Evolutionary conservation across 1,284 basidiomycete genomes (phyloP), one percentile per base, ranked within the genome.

Genomic region (Anthracocystis walkeri): DNA sequence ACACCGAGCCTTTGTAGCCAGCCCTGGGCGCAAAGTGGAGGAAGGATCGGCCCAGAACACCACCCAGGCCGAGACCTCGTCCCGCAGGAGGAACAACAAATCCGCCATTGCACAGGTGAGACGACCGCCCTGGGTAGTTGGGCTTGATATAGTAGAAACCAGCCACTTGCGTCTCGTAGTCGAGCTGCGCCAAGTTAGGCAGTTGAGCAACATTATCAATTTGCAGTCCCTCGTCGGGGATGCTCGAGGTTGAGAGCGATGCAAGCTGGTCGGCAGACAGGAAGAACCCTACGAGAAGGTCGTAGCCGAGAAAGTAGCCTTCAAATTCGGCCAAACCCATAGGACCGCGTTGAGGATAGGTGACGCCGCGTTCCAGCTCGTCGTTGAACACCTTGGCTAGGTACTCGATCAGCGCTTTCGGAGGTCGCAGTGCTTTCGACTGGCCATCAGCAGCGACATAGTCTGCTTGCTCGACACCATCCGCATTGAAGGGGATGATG

Each of bases 71-170:
- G 42, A 88, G 87, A 5, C 90, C 90, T 29, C 94, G 89, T 56
- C 91, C 90, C 0, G 82, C 74, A 3, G 89, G 88, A 8, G 92
- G 90, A 2, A 97, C 92, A 42, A 97, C 87, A 86, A 97, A 97
- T 1, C 95, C 95, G 3, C 89, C 94, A 81, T 94, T 95, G 86
- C 93, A 94, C 81, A 94, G 92, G 88, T 95, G 94, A 41, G 93
- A 94, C 4, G 92, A 93, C 66, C 94, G 89, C n/a, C 94, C 94
- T 0, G 82, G 82, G 38, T 82, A 83, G 62, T 83, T 83, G n/a
- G 74, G 67, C 68, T 80, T 76, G 58, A 81, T 61, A 60, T 82
- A 82, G 73, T 94, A 95, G 83, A 89, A 92, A 0, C 94, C 93
- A 33, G 90, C 91, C 3, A 95, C 85, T 23, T 62, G 21, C 2